Evolutionary conservation across 768 basidiomycete genomes (phyloP).

Genomic region (Podaxis pistillaris): DNA sequence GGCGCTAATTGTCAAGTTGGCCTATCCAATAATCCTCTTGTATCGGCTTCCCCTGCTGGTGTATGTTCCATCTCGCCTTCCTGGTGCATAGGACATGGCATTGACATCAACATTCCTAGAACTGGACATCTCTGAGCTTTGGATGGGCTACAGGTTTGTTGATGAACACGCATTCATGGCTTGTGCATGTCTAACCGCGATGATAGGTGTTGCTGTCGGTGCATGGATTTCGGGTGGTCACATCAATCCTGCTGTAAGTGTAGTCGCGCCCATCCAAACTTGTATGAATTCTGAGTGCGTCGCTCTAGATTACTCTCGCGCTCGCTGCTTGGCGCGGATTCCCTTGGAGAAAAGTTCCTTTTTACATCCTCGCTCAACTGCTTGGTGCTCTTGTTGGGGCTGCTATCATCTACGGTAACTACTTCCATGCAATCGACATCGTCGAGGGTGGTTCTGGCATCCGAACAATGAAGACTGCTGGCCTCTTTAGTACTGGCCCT

Average conservation of each 20-base stretch:
- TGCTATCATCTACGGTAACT: constrained; percentile 63
- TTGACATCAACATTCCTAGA: constrained; percentile 2
- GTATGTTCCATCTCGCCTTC: constrained; percentile 33
- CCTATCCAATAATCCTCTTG: constrained; percentile 38
- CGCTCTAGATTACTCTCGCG: constrained; percentile 58
- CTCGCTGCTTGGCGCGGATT: constrained; percentile 62
- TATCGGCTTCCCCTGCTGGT: constrained; percentile 44
- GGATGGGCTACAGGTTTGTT: constrained; percentile 39
- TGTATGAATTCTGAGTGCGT: neutral
- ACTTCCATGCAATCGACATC: constrained; percentile 66
- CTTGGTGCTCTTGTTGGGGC: constrained; percentile 64
- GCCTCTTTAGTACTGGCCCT: constrained; percentile 59
- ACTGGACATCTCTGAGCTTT: constrained; percentile 35
- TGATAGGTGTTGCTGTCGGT: constrained; percentile 46
- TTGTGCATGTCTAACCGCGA: neutral
- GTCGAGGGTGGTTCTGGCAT: constrained; percentile 55
- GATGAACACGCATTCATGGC: neutral
- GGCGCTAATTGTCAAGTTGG: constrained; percentile 52
- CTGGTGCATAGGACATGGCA: neutral
- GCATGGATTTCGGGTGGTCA: constrained; percentile 72
- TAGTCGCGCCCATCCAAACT: neutral
- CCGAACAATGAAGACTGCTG: constrained; percentile 56
- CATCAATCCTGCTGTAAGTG: constrained; percentile 57
- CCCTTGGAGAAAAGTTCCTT: constrained; percentile 71
- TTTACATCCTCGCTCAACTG: constrained; percentile 62